These are phyloP conservation scores for Choiromyces venosus DNA, from an alignment of 495 filamentous ascomycete genomes.

Conservation along the genomic window DNA sequence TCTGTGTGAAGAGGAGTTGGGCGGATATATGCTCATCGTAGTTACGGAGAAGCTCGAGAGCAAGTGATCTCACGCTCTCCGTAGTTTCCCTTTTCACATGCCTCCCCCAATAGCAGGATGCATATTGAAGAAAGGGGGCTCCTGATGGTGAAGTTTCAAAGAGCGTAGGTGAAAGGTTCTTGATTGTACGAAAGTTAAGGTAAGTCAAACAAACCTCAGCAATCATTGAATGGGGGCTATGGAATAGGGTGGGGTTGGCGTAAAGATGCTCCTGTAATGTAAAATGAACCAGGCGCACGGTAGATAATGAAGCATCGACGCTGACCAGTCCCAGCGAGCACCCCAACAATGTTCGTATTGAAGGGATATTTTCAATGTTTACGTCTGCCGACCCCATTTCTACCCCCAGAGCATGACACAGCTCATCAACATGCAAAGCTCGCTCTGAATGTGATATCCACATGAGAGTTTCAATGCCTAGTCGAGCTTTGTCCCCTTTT, in stretches of 20 bases:
- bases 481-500: neutral
- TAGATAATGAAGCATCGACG: neutral
- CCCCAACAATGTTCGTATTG: neutral
- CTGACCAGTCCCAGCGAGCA: neutral
- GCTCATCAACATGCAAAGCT: neutral
- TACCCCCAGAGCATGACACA: neutral
- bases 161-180: neutral
- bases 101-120: neutral
- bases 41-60: neutral
- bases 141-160: neutral
- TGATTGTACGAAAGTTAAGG: neutral
- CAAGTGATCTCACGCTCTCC: neutral
- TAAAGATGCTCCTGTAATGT: neutral
- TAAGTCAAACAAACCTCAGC: neutral
- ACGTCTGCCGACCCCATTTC: neutral
- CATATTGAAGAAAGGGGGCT: neutral
- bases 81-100: neutral
- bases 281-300: neutral
- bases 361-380: neutral
- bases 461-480: neutral
- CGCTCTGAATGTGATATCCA: neutral
- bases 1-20: neutral
- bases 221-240: neutral
- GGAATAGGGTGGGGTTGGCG: neutral
- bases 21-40: neutral